Base-by-base conservation (phyloP, 208 protist genomes). In the Porcisia deanei region DNA sequence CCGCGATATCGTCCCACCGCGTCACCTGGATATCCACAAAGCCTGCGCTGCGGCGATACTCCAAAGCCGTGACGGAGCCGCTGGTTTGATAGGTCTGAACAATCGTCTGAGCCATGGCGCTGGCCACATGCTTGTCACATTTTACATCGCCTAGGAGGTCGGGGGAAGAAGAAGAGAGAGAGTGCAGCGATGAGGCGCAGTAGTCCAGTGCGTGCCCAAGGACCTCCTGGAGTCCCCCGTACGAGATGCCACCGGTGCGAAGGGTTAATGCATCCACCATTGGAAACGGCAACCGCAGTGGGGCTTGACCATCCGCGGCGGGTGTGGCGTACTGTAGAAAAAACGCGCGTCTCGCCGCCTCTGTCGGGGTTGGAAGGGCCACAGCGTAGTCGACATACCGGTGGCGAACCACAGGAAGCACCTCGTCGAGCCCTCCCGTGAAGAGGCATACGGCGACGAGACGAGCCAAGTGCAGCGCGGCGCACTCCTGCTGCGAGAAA, bases 11-110 rank as follows among this genome's bases (percentile, higher is more conserved):
- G 69, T 52, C 37, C 90, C 90, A 97, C 37, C 74, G 84, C 34
- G 88, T 94, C 25, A 77, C 57, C 70, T 89, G 85, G 53, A 97
- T 85, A 60, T 97, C 93, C 9, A 94, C 85, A 71, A 91, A 97
- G 37, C 93, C 91, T 30, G 82, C 85, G 69, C 80, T 87, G 41
- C 66, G 68, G 7, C 87, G 82, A 71, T 89, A 88, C 66, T 88
- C 81, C 55, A 75, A 59, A 16, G 89, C 90, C 4, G 85, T 86
- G 39, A 83, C 70, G 75, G 86, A 85, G 64, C 52, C 76, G 71
- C 88, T 90, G 22, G 54, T 18, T n/a, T 73, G 73, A 53, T 94
- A 94, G n/a, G 59, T 61, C 16, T 79, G 71, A n/a, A 94, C 73
- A 1, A 76, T 66, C 4, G 71, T 54, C 72, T 88, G 81, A 22